Conservation (phyloP, 306 rosid genomes). For the Begonia peltatifolia region DNA sequence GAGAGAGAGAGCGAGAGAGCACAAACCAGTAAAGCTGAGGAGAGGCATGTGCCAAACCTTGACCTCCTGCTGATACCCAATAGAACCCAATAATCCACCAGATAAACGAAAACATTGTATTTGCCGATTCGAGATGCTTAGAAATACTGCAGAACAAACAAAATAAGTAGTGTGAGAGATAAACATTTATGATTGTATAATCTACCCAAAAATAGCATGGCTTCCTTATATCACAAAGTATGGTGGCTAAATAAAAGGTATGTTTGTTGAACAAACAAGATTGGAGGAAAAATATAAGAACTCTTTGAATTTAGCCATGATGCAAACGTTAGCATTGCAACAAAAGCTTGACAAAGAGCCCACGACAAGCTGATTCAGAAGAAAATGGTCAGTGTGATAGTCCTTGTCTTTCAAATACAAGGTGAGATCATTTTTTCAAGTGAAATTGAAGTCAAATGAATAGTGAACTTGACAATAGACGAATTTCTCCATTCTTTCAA, state of each 20-base stretch:
- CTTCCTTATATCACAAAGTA: not conserved
- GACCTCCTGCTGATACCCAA: conserved; percentile 94
- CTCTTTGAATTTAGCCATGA: too few species aligned
- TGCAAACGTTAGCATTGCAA: too few species aligned
- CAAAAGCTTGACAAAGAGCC: too few species aligned
- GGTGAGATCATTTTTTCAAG: too few species aligned
- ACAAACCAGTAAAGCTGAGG: conserved; percentile 89
- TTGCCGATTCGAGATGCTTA: conserved; percentile 89
- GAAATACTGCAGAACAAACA: conserved; percentile 36
- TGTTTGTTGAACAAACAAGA: too few species aligned
- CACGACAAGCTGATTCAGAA: too few species aligned
- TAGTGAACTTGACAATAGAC: too few species aligned
- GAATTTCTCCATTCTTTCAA: too few species aligned
- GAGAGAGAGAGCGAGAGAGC: conserved; percentile 5
- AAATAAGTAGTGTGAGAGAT: not conserved
- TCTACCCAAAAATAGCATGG: not conserved
- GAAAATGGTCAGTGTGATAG: too few species aligned
- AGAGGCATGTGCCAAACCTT: conserved; percentile 45
- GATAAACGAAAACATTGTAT: conserved; percentile 88
- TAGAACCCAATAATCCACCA: conserved; percentile 99
- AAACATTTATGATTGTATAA: not conserved
- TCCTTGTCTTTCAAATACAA: too few species aligned
- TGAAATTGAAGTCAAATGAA: too few species aligned
- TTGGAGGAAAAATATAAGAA: too few species aligned
- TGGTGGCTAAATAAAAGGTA: not conserved